These are phyloP conservation scores for Skeletonema menzelii DNA, from an alignment of 108 stramenopile species.

Conservation along the genomic window DNA sequence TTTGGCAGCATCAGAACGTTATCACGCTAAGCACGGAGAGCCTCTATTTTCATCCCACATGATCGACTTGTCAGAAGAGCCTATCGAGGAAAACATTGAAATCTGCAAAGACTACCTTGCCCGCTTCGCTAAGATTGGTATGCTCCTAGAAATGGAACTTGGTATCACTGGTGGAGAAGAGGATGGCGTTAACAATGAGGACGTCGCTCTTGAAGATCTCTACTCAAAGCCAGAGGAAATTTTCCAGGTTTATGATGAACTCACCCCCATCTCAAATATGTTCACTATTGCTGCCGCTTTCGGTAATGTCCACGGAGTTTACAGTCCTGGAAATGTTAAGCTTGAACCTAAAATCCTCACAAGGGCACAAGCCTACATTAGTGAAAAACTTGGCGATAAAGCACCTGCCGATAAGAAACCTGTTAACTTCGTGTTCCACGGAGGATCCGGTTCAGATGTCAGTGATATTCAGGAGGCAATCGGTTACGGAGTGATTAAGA, in stretches of 20 bases:
- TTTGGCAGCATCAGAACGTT: slow-evolving; percentile 74
- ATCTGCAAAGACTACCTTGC: slow-evolving; percentile 86
- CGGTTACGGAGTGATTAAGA: slow-evolving; percentile 92
- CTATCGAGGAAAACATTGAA: slow-evolving; percentile 90
- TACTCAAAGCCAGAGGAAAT: slow-evolving; percentile 95
- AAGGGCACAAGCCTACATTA: slow-evolving; percentile 81
- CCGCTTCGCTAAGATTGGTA: slow-evolving; percentile 80
- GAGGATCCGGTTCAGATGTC: slow-evolving; percentile 85
- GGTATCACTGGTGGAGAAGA: slow-evolving; percentile 96
- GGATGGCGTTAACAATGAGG: slow-evolving; percentile 93
- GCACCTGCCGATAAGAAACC: slow-evolving; percentile 83
- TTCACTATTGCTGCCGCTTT: slow-evolving; percentile 94
- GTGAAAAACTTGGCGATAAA: slow-evolving; percentile 78
- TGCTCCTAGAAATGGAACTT: slow-evolving; percentile 93
- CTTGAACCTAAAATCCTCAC: slow-evolving; percentile 88
- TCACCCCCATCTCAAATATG: slow-evolving; percentile 67
- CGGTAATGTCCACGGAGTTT: slow-evolving; percentile 95
- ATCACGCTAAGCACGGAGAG: slow-evolving; percentile 81
- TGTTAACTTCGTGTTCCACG: slow-evolving; percentile 93
- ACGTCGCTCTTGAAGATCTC: slow-evolving; percentile 77
- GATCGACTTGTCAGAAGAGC: slow-evolving; percentile 95
- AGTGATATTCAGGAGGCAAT: slow-evolving; percentile 83
- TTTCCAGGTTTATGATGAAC: slow-evolving; percentile 71
- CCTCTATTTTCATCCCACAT: slow-evolving; percentile 95
- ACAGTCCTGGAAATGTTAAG: slow-evolving; percentile 92